Evolutionary conservation across 495 filamentous ascomycete genomes (phyloP).

Genomic region (Tuber umbilicatum): DNA sequence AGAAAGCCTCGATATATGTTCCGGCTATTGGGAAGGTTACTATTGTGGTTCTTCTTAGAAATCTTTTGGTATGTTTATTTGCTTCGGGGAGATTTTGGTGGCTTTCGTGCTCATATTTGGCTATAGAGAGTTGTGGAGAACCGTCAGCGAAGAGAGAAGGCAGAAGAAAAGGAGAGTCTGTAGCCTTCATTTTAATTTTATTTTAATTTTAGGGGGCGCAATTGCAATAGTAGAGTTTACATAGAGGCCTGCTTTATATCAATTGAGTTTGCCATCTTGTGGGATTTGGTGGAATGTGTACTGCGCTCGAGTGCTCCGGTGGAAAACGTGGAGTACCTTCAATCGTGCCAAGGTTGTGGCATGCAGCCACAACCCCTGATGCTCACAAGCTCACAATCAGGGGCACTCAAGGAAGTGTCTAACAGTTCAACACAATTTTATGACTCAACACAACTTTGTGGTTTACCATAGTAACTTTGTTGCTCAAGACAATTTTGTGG

Average conservation of each 20-base stretch:
- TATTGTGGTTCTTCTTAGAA: conserved; percentile 81
- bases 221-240: neutral
- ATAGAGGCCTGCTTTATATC: neutral
- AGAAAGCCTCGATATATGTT: conserved; percentile 93
- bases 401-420: too few species aligned
- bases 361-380: too few species aligned
- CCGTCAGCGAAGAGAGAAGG: neutral
- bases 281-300: neutral
- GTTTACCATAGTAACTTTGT: too few species aligned
- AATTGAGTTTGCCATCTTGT: neutral
- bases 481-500: too few species aligned
- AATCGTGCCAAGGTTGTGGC: too few species aligned
- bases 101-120: conserved; percentile 5
- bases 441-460: too few species aligned
- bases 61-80: conserved; percentile 63
- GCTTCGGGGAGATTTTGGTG: neutral
- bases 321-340: neutral
- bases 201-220: neutral
- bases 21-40: conserved; percentile 97
- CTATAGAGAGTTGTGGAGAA: conserved; percentile 26
- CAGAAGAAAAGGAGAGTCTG: conserved; percentile 1
- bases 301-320: neutral
- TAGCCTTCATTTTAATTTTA: neutral
- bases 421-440: too few species aligned
- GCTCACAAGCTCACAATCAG: too few species aligned